Conservation (phyloP, 805 yeast genomes). For the Saccharomycopsis malanga region DNA sequence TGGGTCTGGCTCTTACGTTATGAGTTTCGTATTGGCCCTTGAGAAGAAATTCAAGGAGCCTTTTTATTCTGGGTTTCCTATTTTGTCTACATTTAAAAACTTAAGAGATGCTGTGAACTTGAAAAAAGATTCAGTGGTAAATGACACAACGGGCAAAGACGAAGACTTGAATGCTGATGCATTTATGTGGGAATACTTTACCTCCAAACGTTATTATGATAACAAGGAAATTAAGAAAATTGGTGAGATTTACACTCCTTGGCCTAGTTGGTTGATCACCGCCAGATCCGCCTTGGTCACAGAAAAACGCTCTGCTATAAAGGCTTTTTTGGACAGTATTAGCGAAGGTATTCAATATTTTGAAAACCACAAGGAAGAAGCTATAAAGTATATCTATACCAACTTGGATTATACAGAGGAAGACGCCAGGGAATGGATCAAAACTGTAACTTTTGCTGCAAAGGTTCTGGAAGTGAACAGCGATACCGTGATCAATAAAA, state of each 20-base stretch:
- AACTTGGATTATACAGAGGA: slow-evolving; percentile 69
- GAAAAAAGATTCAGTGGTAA: slow-evolving; percentile 35
- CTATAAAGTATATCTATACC: slow-evolving; percentile 53
- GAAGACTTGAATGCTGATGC: slow-evolving; percentile 47
- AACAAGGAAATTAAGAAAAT: slow-evolving; percentile 69
- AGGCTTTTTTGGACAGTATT: slow-evolving; percentile 44
- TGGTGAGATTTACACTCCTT: slow-evolving; percentile 89
- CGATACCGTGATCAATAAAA: slow-evolving; percentile 43
- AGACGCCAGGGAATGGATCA: slow-evolving; percentile 78
- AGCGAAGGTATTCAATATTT: slow-evolving; percentile 66
- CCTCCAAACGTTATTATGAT: slow-evolving; percentile 80
- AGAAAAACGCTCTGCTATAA: slow-evolving; percentile 27
- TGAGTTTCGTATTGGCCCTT: slow-evolving; percentile 78
- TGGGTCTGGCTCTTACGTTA: slow-evolving; percentile 87
- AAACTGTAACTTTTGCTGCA: slow-evolving; percentile 61
- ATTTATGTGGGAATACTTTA: slow-evolving; percentile 94
- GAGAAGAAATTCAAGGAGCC: slow-evolving; percentile 47
- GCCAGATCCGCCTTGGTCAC: slow-evolving; percentile 38
- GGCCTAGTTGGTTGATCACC: slow-evolving; percentile 92
- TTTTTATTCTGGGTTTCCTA: slow-evolving; percentile 45
- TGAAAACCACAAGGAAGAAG: slow-evolving; percentile 51
- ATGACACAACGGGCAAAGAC: slow-evolving; percentile 24
- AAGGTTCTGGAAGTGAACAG: slow-evolving; percentile 42
- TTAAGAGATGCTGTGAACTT: slow-evolving; percentile 74
- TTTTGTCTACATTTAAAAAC: slow-evolving; percentile 62